Base-by-base conservation (phyloP, 208 protist species). In the Crithidia fasciculata region DNA sequence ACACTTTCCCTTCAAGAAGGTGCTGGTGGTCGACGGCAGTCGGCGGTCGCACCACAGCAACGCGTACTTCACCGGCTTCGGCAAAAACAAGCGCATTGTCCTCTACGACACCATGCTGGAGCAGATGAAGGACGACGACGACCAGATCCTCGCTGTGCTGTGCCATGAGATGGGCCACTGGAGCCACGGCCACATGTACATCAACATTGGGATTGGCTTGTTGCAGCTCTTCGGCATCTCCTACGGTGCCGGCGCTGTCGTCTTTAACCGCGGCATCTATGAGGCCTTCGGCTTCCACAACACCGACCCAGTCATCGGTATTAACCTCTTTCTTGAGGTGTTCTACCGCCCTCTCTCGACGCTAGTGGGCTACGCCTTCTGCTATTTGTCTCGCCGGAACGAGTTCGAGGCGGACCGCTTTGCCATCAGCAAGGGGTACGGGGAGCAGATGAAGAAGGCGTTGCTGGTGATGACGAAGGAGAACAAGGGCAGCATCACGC, bases 121-220 rank as follows among this genome's bases (percentile, higher is more conserved):
- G 57, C 86, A 95, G 40, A 63, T 89, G 64, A 75, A 81, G 40
- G 76, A 78, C 13, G 76, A 89, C 54, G 87, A 96, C 10, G 86
- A 87, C 44, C 61, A 83, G 10, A 58, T 98, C 6, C 18, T 93
- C 3, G 87, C 91, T 2, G 85, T 97, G 2, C 77, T 98, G 6
- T 87, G 82, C 45, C 95, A 98, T 80, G 95, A 98, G 78, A 72
- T 98, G 6, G 93, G 93, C 18, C 95, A 98, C 79, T 97, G 93
- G 92, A 81, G 93, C 45, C 75, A 89, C 70, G 74, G 55, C 19
- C 92, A 98, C 80, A 85, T 80, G 12, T 71, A 60, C 44, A 45
- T 81, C 50, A 71, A 74, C 13, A 16, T 89, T n/a, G 63, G 41
- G 43, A 72, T 90, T 49, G 56, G 39, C 5, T 45, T 92, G 44